Conservation (phyloP, 139 green algal species). For the Nannochloris sp. region DNA sequence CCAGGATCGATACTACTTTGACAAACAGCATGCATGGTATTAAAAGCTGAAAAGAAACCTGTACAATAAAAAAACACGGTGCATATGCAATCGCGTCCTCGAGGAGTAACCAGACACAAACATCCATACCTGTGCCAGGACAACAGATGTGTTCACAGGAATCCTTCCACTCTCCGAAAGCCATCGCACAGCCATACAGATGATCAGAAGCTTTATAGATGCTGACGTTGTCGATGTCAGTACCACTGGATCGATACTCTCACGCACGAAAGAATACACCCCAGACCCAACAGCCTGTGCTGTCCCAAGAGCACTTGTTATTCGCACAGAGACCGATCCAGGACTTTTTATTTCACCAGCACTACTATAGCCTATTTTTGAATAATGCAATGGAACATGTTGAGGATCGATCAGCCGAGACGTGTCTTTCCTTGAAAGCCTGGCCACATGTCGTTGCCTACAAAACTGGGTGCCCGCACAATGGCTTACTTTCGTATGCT, state of each 20-base stretch:
- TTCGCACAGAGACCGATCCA: too few relatives aligned
- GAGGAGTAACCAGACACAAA: too few relatives aligned
- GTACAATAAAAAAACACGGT: neutral
- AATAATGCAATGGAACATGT: too few relatives aligned
- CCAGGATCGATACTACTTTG: conserved; percentile 42
- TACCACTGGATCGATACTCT: conserved; percentile 19
- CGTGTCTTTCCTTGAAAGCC: too few relatives aligned
- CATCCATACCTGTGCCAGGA: conserved; percentile 42
- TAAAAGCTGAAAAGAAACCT: conserved; percentile 49
- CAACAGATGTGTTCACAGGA: conserved; percentile 34
- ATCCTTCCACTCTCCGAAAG: conserved; percentile 30
- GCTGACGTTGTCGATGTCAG: conserved; percentile 23
- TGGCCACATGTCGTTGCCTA: too few relatives aligned
- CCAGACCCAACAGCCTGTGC: neutral
- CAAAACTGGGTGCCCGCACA: too few relatives aligned
- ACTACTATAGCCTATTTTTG: too few relatives aligned
- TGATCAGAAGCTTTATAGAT: conserved; percentile 39
- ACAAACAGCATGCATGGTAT: conserved; percentile 56
- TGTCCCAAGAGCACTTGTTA: too few relatives aligned
- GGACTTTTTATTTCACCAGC: too few relatives aligned
- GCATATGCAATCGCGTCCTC: too few relatives aligned
- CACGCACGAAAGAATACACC: neutral
- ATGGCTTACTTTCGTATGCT: too few relatives aligned
- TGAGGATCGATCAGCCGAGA: too few relatives aligned
- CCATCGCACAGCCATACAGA: conserved; percentile 33